Percentiles rank a stretch among this genome's conserved stretches.
Conservation (phyloP, 2,329 filamentous ascomycete genomes). For the Aspergillus versicolor region DNA sequence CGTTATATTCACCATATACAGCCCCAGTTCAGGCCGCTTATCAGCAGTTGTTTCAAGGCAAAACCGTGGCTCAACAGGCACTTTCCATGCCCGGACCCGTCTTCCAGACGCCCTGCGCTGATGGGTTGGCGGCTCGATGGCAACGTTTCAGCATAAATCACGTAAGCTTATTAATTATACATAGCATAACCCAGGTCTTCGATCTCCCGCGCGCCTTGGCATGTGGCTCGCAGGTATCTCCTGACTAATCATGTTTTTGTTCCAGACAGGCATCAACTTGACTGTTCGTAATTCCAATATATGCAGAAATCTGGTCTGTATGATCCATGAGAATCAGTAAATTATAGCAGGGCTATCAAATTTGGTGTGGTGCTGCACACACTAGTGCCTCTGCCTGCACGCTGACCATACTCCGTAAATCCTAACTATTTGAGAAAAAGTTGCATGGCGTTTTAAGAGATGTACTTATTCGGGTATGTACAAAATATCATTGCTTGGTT, state of each 20-base stretch:
- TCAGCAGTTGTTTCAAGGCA: not conserved
- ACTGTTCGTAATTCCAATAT: no score
- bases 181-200: not conserved
- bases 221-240: not conserved
- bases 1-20: not conserved
- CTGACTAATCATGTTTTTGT: not conserved
- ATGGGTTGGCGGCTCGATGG: not conserved
- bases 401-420: no score
- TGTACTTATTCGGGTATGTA: no score
- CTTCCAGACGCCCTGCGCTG: not conserved
- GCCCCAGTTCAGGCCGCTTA: not conserved
- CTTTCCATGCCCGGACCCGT: not conserved
- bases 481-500: no score
- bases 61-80: not conserved
- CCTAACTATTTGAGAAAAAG: no score
- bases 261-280: no score
- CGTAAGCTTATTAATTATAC: not conserved
- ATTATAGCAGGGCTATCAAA: no score
- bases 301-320: no score
- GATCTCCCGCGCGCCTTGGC: not conserved
- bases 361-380: no score
- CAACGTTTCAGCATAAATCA: not conserved
- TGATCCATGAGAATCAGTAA: no score
- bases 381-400: no score
- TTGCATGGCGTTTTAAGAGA: no score